These are phyloP conservation scores for Drosera capensis DNA, from an alignment of 148 eudicot species.

Conservation along the genomic window DNA sequence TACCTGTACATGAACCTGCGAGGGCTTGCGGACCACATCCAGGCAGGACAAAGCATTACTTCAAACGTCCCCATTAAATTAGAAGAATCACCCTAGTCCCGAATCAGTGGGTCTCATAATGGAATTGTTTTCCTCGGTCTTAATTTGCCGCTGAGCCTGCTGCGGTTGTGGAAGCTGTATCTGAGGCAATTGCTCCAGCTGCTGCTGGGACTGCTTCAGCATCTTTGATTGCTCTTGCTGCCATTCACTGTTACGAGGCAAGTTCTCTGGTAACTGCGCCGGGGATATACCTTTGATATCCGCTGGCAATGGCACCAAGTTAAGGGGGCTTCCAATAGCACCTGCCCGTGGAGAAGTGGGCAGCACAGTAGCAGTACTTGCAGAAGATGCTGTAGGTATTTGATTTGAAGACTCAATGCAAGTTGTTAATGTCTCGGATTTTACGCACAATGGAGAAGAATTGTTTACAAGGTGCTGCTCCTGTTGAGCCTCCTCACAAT, in stretches of 20 bases:
- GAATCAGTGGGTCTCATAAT: constrained; percentile 23
- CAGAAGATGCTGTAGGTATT: constrained; percentile 16
- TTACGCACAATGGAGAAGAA: constrained; percentile 11
- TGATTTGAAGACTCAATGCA: constrained; percentile 14
- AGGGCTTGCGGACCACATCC: constrained; percentile 25
- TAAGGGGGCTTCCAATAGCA: constrained; percentile 18
- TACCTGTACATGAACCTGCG: constrained; percentile 55
- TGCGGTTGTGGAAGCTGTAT: constrained; percentile 5
- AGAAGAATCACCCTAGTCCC: constrained; percentile 4
- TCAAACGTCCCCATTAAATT: constrained; percentile 7
- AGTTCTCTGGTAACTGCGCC: constrained; percentile 21
- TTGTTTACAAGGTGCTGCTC: constrained; percentile 21
- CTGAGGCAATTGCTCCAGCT: constrained; percentile 19
- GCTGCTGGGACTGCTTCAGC: constrained; percentile 21
- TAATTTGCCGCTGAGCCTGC: constrained; percentile 29
- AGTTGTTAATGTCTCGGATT: constrained; percentile 12
- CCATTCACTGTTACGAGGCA: constrained; percentile 21
- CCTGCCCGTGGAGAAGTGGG: constrained; percentile 24
- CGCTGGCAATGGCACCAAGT: constrained; percentile 13
- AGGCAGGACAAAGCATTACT: constrained; percentile 24
- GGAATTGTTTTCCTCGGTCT: constrained; percentile 28
- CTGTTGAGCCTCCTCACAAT: constrained; percentile 18
- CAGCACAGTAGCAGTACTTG: constrained; percentile 11
- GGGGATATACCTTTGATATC: constrained; percentile 24
- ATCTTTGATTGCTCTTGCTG: constrained; percentile 20